phyloP scores from a whole-genome alignment of 306 rosid genomes.

The Vicia faba region DNA sequence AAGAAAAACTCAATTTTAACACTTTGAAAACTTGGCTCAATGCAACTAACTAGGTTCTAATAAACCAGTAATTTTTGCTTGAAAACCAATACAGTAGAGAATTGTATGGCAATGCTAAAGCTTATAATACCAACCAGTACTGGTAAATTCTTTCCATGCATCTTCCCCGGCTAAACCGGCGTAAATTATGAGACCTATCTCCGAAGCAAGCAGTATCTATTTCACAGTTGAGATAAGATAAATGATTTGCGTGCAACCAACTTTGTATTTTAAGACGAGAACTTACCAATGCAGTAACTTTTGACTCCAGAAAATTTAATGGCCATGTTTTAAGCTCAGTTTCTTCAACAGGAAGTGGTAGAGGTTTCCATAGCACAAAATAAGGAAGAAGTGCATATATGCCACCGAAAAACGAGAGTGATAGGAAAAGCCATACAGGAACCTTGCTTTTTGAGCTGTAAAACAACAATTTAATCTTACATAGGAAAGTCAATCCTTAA shows the following conservation, averaged over 20 bases:
- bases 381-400: conserved; percentile 92
- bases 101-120: conserved; percentile 5
- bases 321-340: conserved; percentile 76
- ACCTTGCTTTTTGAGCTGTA: conserved; percentile 76
- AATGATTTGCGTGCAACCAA: conserved; percentile 7
- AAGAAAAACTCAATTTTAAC: conserved; percentile 14
- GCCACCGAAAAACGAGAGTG: conserved; percentile 72
- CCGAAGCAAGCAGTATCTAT: conserved; percentile 80
- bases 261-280: conserved; percentile 26
- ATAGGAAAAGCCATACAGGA: conserved; percentile 87
- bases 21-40: conserved; percentile 21
- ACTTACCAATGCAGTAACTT: conserved; percentile 78
- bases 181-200: conserved; percentile 57
- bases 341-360: conserved; percentile 79
- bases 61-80: conserved; percentile 20
- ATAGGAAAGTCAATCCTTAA: neutral
- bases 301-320: conserved; percentile 79
- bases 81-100: conserved; percentile 20
- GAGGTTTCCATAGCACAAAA: conserved; percentile 93
- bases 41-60: conserved; percentile 12
- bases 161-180: conserved; percentile 68
- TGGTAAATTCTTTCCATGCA: conserved; percentile 81
- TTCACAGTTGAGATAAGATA: conserved; percentile 44
- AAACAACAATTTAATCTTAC: conserved; percentile 18
- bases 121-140: conserved; percentile 54